Percentiles rank a stretch among this genome's conserved stretches.
Conservation (phyloP, 2,329 filamentous ascomycete species). For the Alternaria sp. region DNA sequence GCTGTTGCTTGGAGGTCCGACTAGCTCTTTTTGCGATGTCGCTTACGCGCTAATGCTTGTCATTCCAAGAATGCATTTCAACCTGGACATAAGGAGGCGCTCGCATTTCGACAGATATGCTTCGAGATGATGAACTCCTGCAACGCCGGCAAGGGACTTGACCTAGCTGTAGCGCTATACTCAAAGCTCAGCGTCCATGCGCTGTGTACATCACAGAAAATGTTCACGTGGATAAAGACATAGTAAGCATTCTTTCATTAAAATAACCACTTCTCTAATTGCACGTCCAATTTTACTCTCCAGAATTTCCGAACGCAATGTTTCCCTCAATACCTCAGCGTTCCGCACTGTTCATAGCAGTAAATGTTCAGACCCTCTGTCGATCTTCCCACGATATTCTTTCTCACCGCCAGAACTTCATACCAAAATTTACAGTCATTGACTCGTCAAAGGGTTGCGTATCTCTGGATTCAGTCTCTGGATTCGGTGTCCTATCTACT, state of each 20-base stretch:
- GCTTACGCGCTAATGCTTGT: background rate
- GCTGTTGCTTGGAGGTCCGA: background rate
- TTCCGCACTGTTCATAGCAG: background rate
- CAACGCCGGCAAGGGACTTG: background rate
- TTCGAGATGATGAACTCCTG: too few species aligned
- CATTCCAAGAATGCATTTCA: background rate
- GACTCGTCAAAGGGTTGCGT: background rate
- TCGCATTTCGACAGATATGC: too few species aligned
- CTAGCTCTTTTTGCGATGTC: too few species aligned
- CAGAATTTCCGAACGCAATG: background rate
- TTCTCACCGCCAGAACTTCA: background rate
- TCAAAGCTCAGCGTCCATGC: background rate
- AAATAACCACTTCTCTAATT: background rate
- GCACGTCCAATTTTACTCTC: background rate
- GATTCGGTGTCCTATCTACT: background rate
- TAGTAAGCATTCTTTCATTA: background rate
- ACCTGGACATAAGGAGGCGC: background rate
- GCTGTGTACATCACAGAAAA: background rate
- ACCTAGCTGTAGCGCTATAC: background rate
- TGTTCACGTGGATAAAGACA: too few species aligned
- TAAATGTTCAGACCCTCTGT: background rate
- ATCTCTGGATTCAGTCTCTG: background rate
- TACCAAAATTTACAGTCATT: background rate
- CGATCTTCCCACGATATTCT: background rate
- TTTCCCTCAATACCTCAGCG: background rate